These are phyloP conservation scores for Russula lepida DNA, from an alignment of 768 basidiomycete species.

Conservation along the genomic window DNA sequence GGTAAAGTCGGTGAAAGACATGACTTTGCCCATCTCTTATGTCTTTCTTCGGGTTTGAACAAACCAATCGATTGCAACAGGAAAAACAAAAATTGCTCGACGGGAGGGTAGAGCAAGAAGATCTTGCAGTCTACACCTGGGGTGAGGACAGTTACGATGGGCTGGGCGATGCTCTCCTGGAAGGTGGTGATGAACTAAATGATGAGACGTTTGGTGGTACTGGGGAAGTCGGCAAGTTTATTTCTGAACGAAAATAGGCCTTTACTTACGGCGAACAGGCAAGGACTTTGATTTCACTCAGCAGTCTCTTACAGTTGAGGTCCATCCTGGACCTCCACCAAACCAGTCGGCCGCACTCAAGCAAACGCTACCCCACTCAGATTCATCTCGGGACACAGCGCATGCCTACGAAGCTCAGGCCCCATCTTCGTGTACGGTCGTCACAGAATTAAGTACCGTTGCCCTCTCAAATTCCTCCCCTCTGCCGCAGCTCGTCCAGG, in stretches of 20 bases:
- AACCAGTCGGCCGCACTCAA: neutral
- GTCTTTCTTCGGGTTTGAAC: constrained; percentile 80
- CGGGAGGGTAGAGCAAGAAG: constrained; percentile 47
- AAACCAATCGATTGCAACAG: constrained; percentile 46
- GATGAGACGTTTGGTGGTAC: constrained; percentile 89
- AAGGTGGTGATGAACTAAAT: constrained; percentile 88
- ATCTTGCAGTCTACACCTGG: constrained; percentile 89
- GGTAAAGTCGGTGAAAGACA: neutral
- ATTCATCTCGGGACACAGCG: constrained; percentile 4
- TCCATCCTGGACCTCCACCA: constrained; percentile 12
- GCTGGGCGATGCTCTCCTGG: constrained; percentile 77
- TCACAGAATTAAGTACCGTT: constrained; percentile 20
- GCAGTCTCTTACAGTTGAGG: constrained; percentile 30
- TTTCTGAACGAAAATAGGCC: neutral
- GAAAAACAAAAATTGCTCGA: constrained; percentile 51
- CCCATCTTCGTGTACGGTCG: constrained; percentile 27
- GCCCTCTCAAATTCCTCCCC: constrained; percentile 25
- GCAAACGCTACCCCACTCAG: neutral
- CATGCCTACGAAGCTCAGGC: constrained; percentile 12
- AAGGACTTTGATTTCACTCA: constrained; percentile 87
- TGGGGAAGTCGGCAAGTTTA: constrained; percentile 62
- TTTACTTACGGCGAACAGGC: constrained; percentile 37
- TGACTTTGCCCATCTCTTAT: constrained; percentile 27
- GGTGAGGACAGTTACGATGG: constrained; percentile 87
- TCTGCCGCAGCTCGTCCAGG: constrained; percentile 42